A percentile compares a stretch with the other conserved stretches of the same genome.
Evolutionary conservation across 352 stramenopile species (phyloP).

Genomic region (Phytophthora brassicae): DNA sequence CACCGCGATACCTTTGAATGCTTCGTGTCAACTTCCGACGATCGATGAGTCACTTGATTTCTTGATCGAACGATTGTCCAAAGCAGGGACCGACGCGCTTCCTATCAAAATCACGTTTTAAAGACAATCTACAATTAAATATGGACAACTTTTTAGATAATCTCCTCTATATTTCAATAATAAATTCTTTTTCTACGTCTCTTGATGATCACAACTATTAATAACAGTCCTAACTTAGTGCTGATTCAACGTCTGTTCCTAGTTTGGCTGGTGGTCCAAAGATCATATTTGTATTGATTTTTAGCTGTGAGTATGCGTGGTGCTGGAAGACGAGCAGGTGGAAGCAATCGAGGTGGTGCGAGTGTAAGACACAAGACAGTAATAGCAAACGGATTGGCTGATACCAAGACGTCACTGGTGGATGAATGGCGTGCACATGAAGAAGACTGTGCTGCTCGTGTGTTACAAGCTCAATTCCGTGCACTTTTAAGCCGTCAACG

Average conservation of each 20-base stretch:
- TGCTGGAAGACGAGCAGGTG: constrained; percentile 13
- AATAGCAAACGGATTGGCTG: constrained; percentile 10
- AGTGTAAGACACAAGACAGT: constrained; percentile 29
- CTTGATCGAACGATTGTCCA: constrained; percentile 44
- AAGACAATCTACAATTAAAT: not conserved
- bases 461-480: constrained; percentile 48
- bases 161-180: not conserved
- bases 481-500: constrained; percentile 42
- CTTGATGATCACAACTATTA: not conserved
- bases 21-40: constrained; percentile 34
- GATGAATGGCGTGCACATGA: constrained; percentile 62
- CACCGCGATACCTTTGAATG: not conserved
- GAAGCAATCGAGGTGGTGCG: constrained; percentile 26
- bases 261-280: too few relatives aligned
- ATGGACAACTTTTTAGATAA: not conserved
- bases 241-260: too few relatives aligned
- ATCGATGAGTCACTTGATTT: constrained; percentile 65
- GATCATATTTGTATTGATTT: constrained; percentile 2
- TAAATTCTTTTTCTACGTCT: not conserved
- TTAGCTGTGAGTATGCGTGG: constrained; percentile 20
- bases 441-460: constrained; percentile 46
- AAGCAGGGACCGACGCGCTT: constrained; percentile 1
- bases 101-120: constrained; percentile 15
- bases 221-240: too few relatives aligned
- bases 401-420: constrained; percentile 42